Conservation (phyloP, 345 rosid species). For the Abelmoschus esculentus region DNA sequence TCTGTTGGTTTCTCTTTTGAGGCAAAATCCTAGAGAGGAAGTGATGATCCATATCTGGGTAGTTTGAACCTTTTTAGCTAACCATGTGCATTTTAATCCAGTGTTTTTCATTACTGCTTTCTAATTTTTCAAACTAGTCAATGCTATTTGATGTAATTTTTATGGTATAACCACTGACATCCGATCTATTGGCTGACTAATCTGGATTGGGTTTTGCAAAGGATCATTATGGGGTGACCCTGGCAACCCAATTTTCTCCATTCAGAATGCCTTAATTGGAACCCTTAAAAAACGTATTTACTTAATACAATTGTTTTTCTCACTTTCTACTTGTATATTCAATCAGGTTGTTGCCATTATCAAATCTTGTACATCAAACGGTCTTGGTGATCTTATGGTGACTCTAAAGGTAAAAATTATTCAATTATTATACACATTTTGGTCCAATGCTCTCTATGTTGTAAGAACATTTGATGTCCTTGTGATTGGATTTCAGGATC, state of each 20-base stretch:
- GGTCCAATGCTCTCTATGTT: neutral
- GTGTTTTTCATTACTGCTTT: neutral
- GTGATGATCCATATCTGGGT: neutral
- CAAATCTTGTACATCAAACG: constrained; percentile 63
- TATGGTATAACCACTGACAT: too few relatives aligned
- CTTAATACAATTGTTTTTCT: constrained; percentile 4
- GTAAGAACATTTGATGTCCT: neutral
- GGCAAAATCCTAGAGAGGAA: neutral
- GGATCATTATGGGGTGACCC: too few relatives aligned
- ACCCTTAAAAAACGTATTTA: neutral
- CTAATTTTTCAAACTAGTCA: neutral
- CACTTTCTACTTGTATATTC: neutral
- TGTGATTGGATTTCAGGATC: constrained; percentile 46
- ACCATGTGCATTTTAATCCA: neutral
- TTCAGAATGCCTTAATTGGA: too few relatives aligned
- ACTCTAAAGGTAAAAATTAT: constrained; percentile 59
- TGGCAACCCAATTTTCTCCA: too few relatives aligned
- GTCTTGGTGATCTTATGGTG: constrained; percentile 75
- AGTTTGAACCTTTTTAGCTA: neutral
- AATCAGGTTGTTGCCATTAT: constrained; percentile 62
- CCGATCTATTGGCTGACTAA: too few relatives aligned
- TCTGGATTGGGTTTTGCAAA: too few relatives aligned
- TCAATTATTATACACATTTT: neutral
- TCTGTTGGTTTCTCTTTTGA: too few relatives aligned
- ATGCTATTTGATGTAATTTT: too few relatives aligned